A percentile compares a stretch with the other conserved stretches of the same genome.
These are phyloP conservation scores for Mallotus nudiflorus DNA, from an alignment of 345 rosid species.

Conservation along the genomic window DNA sequence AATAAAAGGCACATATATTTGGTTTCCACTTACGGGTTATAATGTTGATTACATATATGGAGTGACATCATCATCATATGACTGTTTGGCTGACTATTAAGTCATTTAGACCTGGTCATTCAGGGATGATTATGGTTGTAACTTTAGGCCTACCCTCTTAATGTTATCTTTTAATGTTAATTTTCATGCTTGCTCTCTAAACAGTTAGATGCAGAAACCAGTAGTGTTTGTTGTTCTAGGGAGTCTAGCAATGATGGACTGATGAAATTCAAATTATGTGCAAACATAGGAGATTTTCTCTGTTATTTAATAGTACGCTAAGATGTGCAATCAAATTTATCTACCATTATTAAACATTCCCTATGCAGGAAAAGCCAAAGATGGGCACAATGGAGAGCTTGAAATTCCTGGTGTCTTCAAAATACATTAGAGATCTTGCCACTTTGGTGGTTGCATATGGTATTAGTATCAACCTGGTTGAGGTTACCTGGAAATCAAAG, in stretches of 20 bases:
- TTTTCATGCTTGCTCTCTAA: neutral
- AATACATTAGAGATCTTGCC: conserved; percentile 89
- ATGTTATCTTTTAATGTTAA: neutral
- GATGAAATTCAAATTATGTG: no score
- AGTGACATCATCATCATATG: neutral
- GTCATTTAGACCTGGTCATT: neutral
- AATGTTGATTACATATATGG: neutral
- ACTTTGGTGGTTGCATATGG: conserved; percentile 98
- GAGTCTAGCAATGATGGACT: no score
- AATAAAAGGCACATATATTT: neutral
- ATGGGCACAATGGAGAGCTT: conserved; percentile 98
- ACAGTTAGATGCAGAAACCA: neutral
- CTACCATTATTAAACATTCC: conserved; percentile 1
- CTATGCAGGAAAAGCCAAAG: conserved; percentile 73
- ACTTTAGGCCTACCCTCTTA: neutral
- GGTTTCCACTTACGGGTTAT: neutral
- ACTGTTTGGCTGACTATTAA: neutral
- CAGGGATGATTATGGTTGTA: neutral
- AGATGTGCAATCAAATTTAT: neutral
- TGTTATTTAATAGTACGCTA: neutral
- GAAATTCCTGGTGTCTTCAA: conserved; percentile 89
- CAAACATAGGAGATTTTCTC: neutral
- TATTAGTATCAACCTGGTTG: conserved; percentile 96
- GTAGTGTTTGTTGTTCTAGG: neutral
- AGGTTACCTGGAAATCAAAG: conserved; percentile 98